phyloP scores from a whole-genome alignment of 2,329 filamentous ascomycete genomes.

The Penicillium sp. region DNA sequence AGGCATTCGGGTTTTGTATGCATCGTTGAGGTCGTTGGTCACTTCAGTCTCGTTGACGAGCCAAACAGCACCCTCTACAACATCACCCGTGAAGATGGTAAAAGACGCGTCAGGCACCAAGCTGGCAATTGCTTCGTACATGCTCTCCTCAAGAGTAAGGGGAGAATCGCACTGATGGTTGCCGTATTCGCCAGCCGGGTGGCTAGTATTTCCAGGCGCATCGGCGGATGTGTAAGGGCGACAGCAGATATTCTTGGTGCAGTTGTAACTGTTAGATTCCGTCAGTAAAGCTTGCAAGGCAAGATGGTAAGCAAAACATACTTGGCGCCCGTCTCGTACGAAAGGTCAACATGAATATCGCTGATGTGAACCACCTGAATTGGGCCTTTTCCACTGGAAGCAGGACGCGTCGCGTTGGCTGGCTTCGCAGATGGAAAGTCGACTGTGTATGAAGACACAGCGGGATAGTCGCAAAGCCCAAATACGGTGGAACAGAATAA shows the following conservation, averaged over 20 bases:
- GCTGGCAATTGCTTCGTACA: slow-evolving; percentile 48
- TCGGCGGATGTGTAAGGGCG: slow-evolving; percentile 53
- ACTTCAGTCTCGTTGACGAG: slow-evolving; percentile 39
- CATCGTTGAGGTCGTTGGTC: slow-evolving; percentile 43
- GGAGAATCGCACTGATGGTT: slow-evolving; percentile 58
- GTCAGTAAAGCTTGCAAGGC: not conserved
- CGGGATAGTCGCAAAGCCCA: slow-evolving; percentile 55
- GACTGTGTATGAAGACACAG: slow-evolving; percentile 47
- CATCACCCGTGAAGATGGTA: slow-evolving; percentile 61
- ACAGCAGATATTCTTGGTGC: slow-evolving; percentile 61
- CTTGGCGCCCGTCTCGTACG: slow-evolving; percentile 55
- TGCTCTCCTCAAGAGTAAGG: slow-evolving; percentile 54
- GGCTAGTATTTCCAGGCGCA: slow-evolving; percentile 41
- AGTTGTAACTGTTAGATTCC: slow-evolving; percentile 40
- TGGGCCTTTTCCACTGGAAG: slow-evolving; percentile 50
- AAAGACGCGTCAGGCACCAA: slow-evolving; percentile 51
- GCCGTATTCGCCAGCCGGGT: slow-evolving; percentile 56
- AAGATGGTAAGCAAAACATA: slow-evolving; percentile 24
- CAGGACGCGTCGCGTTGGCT: slow-evolving; percentile 36
- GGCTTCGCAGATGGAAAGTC: slow-evolving; percentile 48
- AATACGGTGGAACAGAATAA: slow-evolving; percentile 56
- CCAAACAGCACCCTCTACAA: slow-evolving; percentile 55
- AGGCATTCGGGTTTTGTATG: slow-evolving; percentile 51
- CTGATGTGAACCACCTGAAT: slow-evolving; percentile 60
- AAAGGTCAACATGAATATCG: slow-evolving; percentile 60